Conservation (phyloP, 1,284 basidiomycete genomes). For the Ustilago bromivora region DNA sequence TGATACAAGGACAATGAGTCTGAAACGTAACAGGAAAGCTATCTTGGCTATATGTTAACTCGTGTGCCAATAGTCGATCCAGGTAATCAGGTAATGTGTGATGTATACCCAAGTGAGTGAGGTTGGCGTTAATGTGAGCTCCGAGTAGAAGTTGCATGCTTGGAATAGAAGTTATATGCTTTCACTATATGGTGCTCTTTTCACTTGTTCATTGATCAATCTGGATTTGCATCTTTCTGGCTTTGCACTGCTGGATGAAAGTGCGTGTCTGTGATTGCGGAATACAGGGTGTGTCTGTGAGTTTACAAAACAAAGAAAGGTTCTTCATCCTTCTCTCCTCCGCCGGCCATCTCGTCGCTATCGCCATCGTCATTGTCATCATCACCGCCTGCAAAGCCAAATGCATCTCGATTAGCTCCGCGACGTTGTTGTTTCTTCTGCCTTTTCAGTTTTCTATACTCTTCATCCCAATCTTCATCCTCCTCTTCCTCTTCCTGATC, state of each 20-base stretch:
- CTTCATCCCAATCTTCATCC: conserved; percentile 51
- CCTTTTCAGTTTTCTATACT: conserved; percentile 56
- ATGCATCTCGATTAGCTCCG: background rate
- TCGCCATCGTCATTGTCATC: conserved; percentile 10
- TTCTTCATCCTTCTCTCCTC: conserved; percentile 3
- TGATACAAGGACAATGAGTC: too few species aligned
- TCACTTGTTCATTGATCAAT: background rate
- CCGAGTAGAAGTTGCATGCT: too few species aligned
- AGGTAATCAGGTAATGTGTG: too few species aligned
- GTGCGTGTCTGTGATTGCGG: background rate
- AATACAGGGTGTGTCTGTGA: background rate
- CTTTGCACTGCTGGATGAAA: too few species aligned
- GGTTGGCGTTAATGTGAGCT: too few species aligned
- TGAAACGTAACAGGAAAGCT: too few species aligned
- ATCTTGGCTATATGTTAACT: too few species aligned
- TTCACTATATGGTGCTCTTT: background rate
- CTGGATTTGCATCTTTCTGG: too few species aligned
- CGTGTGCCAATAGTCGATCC: too few species aligned
- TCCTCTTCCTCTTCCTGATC: conserved; percentile 18
- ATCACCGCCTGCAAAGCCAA: conserved; percentile 2
- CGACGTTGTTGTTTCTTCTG: conserved; percentile 23
- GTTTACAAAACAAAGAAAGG: conserved; percentile 42
- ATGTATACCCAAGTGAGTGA: too few species aligned
- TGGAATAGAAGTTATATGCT: too few species aligned
- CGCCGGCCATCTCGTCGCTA: background rate